phyloP scores from a whole-genome alignment of 352 stramenopile species.

The Globisporangium nunn region DNA sequence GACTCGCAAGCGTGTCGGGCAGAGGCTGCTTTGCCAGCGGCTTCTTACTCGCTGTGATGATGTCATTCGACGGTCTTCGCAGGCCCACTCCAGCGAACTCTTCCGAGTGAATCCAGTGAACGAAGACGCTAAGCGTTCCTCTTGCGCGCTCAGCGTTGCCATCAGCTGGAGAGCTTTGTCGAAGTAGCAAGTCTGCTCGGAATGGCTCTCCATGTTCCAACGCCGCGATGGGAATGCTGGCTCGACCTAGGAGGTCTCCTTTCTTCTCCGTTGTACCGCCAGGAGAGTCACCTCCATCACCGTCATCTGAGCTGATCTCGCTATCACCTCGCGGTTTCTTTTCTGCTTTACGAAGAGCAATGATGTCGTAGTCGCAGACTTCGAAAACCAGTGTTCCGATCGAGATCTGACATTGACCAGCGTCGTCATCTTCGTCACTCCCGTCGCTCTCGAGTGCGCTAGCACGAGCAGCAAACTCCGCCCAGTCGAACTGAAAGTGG shows the following conservation, averaged over 20 bases:
- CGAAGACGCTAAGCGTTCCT: constrained; percentile 35
- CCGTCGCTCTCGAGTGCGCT: neutral
- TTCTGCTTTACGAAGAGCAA: constrained; percentile 12
- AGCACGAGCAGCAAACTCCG: neutral
- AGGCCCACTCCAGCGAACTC: neutral
- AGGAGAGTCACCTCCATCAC: constrained; percentile 5
- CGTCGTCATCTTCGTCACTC: constrained; percentile 13
- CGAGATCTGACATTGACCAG: neutral
- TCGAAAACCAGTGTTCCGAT: constrained; percentile 6
- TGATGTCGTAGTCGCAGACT: constrained; percentile 39
- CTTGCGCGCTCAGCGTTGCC: constrained; percentile 21
- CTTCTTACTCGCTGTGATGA: constrained; percentile 13
- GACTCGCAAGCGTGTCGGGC: constrained; percentile 11
- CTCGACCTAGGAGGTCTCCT: constrained; percentile 42
- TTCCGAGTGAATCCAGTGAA: constrained; percentile 48
- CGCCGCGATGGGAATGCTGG: constrained; percentile 25
- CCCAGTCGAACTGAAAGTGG: constrained; percentile 19
- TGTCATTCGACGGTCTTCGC: neutral
- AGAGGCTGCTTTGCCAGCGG: constrained; percentile 18
- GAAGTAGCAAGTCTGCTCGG: constrained; percentile 24
- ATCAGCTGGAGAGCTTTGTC: constrained; percentile 12
- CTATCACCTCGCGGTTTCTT: neutral
- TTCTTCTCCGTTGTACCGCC: constrained; percentile 4
- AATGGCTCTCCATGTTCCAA: constrained; percentile 38
- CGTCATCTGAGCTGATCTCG: constrained; percentile 1